These are phyloP conservation scores for Lentinula edodes DNA, from an alignment of 768 basidiomycete species.

Conservation along the genomic window DNA sequence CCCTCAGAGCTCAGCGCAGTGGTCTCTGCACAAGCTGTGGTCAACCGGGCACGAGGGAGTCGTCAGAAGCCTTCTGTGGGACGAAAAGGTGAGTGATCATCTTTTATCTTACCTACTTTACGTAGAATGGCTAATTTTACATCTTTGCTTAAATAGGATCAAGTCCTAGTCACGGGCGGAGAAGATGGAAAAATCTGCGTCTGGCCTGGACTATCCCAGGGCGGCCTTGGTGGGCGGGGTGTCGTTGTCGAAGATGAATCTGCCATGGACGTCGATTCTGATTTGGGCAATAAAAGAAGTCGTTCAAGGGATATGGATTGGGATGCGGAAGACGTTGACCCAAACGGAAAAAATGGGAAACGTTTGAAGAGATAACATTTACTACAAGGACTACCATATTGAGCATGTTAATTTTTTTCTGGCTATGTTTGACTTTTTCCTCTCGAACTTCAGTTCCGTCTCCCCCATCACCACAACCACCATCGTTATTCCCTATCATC, in stretches of 20 bases:
- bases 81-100: slow-evolving; percentile 37
- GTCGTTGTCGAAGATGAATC: background rate
- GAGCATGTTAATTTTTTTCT: too few species aligned
- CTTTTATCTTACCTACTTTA: background rate
- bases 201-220: slow-evolving; percentile 23
- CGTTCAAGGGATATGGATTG: background rate
- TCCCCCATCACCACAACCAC: too few species aligned
- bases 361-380: background rate
- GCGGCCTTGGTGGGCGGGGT: background rate
- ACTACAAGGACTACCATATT: background rate
- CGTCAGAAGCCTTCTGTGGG: slow-evolving; percentile 52
- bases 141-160: slow-evolving; percentile 24
- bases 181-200: slow-evolving; percentile 43
- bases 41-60: slow-evolving; percentile 50
- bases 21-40: slow-evolving; percentile 50
- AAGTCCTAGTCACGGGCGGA: slow-evolving; percentile 41
- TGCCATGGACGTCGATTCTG: slow-evolving; percentile 3
- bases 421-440: too few species aligned
- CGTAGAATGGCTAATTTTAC: background rate
- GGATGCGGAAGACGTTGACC: background rate
- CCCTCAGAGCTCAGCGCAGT: slow-evolving; percentile 27
- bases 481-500: too few species aligned
- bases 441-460: too few species aligned
- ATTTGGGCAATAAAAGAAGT: background rate
- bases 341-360: background rate